A percentile compares a stretch with the other conserved stretches of the same genome.
Conservation (phyloP, 1,284 basidiomycete species). For the Trichosporon sp. region DNA sequence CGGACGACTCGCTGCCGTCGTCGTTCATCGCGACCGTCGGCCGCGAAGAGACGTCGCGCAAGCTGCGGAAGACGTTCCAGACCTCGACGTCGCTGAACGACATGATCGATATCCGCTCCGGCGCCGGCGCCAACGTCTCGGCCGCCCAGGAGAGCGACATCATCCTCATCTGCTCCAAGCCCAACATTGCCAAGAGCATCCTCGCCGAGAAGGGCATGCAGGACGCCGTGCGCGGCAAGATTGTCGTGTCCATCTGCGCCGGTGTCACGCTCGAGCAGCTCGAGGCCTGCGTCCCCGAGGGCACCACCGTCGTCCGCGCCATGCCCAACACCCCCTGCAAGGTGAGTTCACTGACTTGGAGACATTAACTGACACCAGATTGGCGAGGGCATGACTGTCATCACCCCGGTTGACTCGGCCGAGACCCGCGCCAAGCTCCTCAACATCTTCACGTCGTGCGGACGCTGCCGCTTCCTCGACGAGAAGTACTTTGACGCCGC, state of each 20-base stretch:
- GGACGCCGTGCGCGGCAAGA: conserved; percentile 80
- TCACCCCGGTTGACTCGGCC: conserved; percentile 55
- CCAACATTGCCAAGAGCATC: conserved; percentile 76
- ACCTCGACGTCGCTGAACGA: conserved; percentile 56
- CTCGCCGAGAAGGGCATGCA: conserved; percentile 73
- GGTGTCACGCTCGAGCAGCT: conserved; percentile 87
- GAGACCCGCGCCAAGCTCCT: conserved; percentile 69
- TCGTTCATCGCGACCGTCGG: conserved; percentile 84
- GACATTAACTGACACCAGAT: conserved; percentile 58
- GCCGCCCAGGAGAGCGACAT: conserved; percentile 76
- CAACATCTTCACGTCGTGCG: conserved; percentile 92
- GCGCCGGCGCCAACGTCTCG: conserved; percentile 60
- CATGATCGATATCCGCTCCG: conserved; percentile 65
- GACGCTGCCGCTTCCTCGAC: conserved; percentile 85
- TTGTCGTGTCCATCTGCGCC: conserved; percentile 93
- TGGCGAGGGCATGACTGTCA: conserved; percentile 93
- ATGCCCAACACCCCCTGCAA: conserved; percentile 99
- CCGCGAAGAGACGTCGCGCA: conserved; percentile 69
- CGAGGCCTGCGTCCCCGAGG: conserved; percentile 64
- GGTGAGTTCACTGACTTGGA: conserved; percentile 52
- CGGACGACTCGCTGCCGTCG: conserved; percentile 68
- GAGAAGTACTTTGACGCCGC: conserved; percentile 98
- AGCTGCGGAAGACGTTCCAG: conserved; percentile 63
- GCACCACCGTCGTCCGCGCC: conserved; percentile 83
- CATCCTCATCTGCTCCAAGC: conserved; percentile 88